Percentiles rank a stretch among this genome's conserved stretches.
Evolutionary conservation across 441 rosid species (phyloP).

Genomic region (Theobroma grandiflorum): DNA sequence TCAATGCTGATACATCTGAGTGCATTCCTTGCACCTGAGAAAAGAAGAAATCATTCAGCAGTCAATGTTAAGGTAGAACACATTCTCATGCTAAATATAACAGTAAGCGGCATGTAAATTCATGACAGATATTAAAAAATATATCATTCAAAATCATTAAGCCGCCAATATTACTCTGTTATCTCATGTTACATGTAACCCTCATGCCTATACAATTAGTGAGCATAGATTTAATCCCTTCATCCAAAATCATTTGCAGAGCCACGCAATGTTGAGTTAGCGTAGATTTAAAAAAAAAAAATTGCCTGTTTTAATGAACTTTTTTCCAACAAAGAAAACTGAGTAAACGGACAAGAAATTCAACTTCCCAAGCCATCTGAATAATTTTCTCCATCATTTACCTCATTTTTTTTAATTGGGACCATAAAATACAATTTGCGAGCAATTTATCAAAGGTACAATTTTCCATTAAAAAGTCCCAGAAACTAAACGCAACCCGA

Average conservation of each 20-base stretch:
- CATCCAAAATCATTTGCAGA: neutral
- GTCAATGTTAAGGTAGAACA: neutral
- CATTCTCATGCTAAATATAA: neutral
- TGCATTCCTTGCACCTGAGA: slow-evolving; percentile 97
- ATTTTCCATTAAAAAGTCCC: neutral
- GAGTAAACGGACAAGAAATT: neutral
- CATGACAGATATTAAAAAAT: neutral
- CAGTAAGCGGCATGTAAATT: neutral
- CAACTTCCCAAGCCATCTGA: neutral
- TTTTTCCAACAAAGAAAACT: neutral
- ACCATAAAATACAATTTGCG: neutral
- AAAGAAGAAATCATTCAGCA: slow-evolving; percentile 16
- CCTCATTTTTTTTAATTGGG: neutral
- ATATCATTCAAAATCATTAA: slow-evolving; percentile 2
- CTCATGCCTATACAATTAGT: neutral
- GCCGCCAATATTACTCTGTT: neutral
- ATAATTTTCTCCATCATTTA: neutral
- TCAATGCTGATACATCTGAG: slow-evolving; percentile 61
- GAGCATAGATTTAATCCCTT: slow-evolving; percentile 7
- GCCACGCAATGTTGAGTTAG: too few relatives aligned
- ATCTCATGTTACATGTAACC: neutral
- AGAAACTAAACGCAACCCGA: neutral
- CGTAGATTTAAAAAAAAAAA: neutral
- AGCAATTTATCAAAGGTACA: neutral
- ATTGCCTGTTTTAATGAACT: neutral